Conservation (phyloP, 257 asterid species). For the Solanum appendiculatum region DNA sequence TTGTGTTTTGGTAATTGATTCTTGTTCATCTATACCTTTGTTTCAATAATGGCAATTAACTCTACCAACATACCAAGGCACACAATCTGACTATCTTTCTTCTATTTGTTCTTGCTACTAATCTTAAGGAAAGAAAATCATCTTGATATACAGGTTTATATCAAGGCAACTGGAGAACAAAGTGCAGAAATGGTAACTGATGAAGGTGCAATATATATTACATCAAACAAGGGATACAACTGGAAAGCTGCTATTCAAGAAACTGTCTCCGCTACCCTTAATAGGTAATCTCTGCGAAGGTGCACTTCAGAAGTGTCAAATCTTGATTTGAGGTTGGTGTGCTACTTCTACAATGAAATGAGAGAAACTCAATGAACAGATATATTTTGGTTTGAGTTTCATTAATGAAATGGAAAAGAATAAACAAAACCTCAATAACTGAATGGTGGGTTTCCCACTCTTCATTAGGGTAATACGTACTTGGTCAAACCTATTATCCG, state of each 20-base stretch:
- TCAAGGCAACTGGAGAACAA: conserved; percentile 72
- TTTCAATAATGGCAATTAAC: not conserved
- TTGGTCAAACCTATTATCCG: not conserved
- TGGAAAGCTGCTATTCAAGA: conserved; percentile 99
- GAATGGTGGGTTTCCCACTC: not conserved
- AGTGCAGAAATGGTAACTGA: conserved; percentile 97
- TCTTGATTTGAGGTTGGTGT: not conserved
- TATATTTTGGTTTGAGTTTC: not conserved
- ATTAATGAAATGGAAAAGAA: not conserved
- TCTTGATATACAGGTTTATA: conserved; percentile 53
- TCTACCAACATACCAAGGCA: not conserved
- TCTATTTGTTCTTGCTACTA: not conserved
- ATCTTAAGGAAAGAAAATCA: not conserved
- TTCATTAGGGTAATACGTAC: not conserved
- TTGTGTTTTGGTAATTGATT: not conserved
- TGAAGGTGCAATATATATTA: conserved; percentile 89
- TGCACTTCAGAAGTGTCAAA: not conserved
- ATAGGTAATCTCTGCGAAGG: conserved; percentile 43
- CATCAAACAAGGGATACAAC: conserved; percentile 92
- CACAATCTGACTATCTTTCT: not conserved
- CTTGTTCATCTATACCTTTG: not conserved
- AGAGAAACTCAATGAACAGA: not conserved
- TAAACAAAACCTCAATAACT: not conserved
- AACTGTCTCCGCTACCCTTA: conserved; percentile 94
- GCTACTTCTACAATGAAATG: not conserved